Base-by-base conservation (phyloP, 768 basidiomycete genomes). In the Mycena polygramma region DNA sequence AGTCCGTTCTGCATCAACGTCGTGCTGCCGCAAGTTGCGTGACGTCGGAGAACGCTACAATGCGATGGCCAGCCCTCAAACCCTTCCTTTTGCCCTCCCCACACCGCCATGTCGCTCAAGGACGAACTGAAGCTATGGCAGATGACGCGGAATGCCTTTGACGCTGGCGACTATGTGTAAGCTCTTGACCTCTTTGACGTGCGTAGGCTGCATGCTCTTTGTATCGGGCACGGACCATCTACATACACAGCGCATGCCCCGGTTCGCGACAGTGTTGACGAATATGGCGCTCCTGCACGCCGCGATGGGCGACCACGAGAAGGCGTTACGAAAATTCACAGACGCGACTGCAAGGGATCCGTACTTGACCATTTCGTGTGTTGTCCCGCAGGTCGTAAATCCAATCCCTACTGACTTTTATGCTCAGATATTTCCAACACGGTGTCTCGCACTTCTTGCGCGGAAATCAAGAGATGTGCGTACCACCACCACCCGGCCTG, bases 371-470 rank as follows among this genome's bases (percentile, higher is more conserved):
- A 35, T 54, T 20, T 17, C 35, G 53, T 54, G 53, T 11, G 53
- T 54, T 35, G 17, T 20, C 26, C 14, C 20, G 8, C 9, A 8
- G 19, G 30, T 13, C 15, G 11, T 11, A 46, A 41, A 11, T 41
- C 11, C 41, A 2, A 41, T 41, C 41, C 15, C 2, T 4, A 15
- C 41, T 10, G 41, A 41, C 41, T 41, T 41, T 41, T 41, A 46
- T 46, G 45, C 45, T 7, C 48, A 69, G 69, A 26, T 70, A 70
- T 19, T 70, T 70, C 35, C 69, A 70, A 46, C 58, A 63, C 35
- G 69, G 69, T 10, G 69, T 70, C 19, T 70, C 69, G 8, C 57
- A 70, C 53, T 70, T 70, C 24, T n/a, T 66, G 45, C 63, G 63
- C 17, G 63, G 63, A 17, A 60, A 60, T 19, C 59, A 30, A 24